These are phyloP conservation scores for Kwoniella shivajii DNA, from an alignment of 1,284 basidiomycete genomes.

Conservation along the genomic window DNA sequence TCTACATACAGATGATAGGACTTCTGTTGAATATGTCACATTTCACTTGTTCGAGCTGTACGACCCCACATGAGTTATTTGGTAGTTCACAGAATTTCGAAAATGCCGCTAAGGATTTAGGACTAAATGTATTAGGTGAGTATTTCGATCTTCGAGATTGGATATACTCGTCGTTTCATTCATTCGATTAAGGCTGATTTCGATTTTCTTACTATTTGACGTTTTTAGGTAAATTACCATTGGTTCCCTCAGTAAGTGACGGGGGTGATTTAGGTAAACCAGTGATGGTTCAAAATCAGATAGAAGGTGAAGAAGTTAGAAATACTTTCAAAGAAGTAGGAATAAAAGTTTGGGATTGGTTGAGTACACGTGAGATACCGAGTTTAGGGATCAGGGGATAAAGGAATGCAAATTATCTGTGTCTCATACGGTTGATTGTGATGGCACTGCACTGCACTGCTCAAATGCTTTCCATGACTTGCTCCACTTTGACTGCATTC, in stretches of 20 bases:
- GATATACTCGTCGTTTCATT: background rate
- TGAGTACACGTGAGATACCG: slow-evolving; percentile 19
- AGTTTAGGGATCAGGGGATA: slow-evolving; percentile 30
- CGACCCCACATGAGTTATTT: slow-evolving; percentile 73
- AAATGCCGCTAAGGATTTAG: slow-evolving; percentile 64
- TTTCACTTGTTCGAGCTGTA: slow-evolving; percentile 76
- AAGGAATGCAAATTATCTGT: background rate
- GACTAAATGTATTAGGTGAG: slow-evolving; percentile 70
- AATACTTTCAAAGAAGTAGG: slow-evolving; percentile 42
- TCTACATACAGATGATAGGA: slow-evolving; percentile 85
- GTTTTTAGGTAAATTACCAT: slow-evolving; percentile 65
- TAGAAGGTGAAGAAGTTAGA: slow-evolving; percentile 43
- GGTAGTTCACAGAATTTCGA: slow-evolving; percentile 71
- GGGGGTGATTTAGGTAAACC: slow-evolving; percentile 73
- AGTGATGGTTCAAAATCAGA: slow-evolving; percentile 52
- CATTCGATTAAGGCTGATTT: background rate
- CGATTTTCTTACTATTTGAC: slow-evolving; percentile 1
- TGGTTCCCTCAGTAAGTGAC: slow-evolving; percentile 74
- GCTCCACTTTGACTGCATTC: too few relatives aligned
- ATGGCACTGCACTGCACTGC: too few relatives aligned
- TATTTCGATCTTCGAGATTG: background rate
- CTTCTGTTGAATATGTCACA: slow-evolving; percentile 88
- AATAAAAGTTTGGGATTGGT: slow-evolving; percentile 43
- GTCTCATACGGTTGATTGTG: too few relatives aligned
- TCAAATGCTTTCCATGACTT: too few relatives aligned